Evolutionary conservation across 1,284 basidiomycete genomes (phyloP), one percentile per base, ranked within the genome.

Genomic region (Moniliophthora roreri): DNA sequence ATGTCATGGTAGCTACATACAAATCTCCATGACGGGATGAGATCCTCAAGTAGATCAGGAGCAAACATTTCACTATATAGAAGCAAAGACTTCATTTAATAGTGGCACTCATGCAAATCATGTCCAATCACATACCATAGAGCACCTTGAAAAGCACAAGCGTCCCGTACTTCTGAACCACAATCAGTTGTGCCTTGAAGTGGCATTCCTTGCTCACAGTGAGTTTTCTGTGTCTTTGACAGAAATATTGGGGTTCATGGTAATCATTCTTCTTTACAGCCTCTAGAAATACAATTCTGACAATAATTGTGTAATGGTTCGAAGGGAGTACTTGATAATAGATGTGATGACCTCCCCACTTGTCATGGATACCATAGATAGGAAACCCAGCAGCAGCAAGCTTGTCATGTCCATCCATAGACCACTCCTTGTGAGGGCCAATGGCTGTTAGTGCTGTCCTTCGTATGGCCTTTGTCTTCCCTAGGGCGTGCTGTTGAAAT

Each of bases 321-420:
- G 58, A 58, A 9, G 63, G 63, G 10, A 63, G 42, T 9, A 61
- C 60, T 52, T 59, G 55, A 15, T 61, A 44, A 15, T 60, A 54
- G 9, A 63, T 48, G 42, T 51, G 60, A 20, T 49, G 56, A 0
- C 54, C 26, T 0, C 50, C 41, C 40, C 28, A 58, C 26, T 54
- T 48, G 28, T 65, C 63, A 10, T 42, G 48, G n/a, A 63, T 37
- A 9, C 49, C 62, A 46, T 55, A 64, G 18, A 63, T 55, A 0
- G 49, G 51, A 46, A 65, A 62, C 1, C 63, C 63, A 23, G 56
- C 55, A 2, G 5, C 42, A 10, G 35, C 52, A 0, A 66, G 55
- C 49, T 66, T 65, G 35, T 65, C 56, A 39, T 65, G 61, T 2
- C 64, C 62, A 61, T 66, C 62, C 26, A 51, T 56, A 20, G 52